Conservation (phyloP, 2,329 filamentous ascomycete species). For the Xylaria sp. region DNA sequence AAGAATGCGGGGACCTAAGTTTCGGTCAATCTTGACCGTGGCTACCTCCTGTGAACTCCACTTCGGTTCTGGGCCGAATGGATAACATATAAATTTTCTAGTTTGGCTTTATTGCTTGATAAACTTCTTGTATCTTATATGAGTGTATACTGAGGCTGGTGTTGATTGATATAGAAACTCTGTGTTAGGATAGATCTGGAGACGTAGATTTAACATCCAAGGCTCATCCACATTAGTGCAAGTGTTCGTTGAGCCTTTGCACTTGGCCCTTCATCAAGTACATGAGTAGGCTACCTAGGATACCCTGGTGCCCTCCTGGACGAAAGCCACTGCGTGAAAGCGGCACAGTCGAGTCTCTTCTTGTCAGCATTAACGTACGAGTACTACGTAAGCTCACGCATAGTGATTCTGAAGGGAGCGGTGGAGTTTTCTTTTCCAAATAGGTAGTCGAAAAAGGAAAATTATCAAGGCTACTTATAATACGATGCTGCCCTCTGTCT, state of each 20-base stretch:
- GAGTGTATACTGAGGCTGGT: neutral
- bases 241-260: neutral
- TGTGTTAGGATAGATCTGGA: neutral
- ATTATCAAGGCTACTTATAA: slow-evolving; percentile 6
- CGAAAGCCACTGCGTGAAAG: slow-evolving; percentile 9
- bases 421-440: slow-evolving; percentile 6
- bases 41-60: neutral
- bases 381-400: slow-evolving; percentile 8
- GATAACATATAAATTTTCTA: neutral
- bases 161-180: too few species aligned
- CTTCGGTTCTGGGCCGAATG: neutral
- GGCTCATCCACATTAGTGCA: neutral
- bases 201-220: neutral
- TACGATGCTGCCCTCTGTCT: neutral
- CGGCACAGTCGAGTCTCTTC: slow-evolving; percentile 15
- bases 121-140: neutral
- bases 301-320: slow-evolving; percentile 18
- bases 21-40: neutral
- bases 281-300: neutral
- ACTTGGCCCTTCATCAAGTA: neutral
- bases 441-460: neutral
- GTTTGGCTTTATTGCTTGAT: neutral
- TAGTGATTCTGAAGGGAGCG: neutral
- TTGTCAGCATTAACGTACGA: slow-evolving; percentile 22
- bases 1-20: neutral